Percentiles rank a stretch among this genome's conserved stretches.
Evolutionary conservation across 805 yeast genomes (phyloP).

Genomic region (Maudiozyma saulgeensis): DNA sequence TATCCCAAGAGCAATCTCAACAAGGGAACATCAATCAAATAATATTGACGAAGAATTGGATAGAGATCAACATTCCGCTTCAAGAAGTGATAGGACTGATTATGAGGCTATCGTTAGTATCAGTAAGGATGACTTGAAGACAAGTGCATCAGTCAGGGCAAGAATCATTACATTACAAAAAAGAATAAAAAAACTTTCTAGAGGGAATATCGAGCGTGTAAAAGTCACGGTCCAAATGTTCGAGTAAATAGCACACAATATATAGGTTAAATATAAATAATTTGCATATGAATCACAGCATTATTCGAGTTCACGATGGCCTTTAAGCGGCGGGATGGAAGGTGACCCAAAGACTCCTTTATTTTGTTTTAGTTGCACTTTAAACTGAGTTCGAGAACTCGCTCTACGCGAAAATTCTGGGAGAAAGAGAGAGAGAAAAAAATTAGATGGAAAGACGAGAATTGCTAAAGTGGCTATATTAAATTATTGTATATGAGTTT

Average conservation of each 20-base stretch:
- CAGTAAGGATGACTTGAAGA: conserved; percentile 45
- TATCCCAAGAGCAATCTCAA: conserved; percentile 16
- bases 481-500: no score
- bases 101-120: conserved; percentile 36
- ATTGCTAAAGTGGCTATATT: no score
- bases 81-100: conserved; percentile 8
- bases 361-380: no score
- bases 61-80: neutral
- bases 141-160: conserved; percentile 49
- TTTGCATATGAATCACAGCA: neutral
- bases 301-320: no score
- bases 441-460: no score
- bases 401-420: neutral
- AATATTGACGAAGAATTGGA: conserved; percentile 7
- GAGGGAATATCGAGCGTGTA: conserved; percentile 41
- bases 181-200: conserved; percentile 47
- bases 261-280: neutral
- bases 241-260: conserved; percentile 9
- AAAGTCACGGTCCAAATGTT: conserved; percentile 40
- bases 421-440: neutral
- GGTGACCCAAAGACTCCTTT: no score
- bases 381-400: no score
- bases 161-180: conserved; percentile 52
- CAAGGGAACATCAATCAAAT: conserved; percentile 13
- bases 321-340: no score